Evolutionary conservation across 2,329 filamentous ascomycete species (phyloP).

Genomic region (Calonectria multiphialidica): DNA sequence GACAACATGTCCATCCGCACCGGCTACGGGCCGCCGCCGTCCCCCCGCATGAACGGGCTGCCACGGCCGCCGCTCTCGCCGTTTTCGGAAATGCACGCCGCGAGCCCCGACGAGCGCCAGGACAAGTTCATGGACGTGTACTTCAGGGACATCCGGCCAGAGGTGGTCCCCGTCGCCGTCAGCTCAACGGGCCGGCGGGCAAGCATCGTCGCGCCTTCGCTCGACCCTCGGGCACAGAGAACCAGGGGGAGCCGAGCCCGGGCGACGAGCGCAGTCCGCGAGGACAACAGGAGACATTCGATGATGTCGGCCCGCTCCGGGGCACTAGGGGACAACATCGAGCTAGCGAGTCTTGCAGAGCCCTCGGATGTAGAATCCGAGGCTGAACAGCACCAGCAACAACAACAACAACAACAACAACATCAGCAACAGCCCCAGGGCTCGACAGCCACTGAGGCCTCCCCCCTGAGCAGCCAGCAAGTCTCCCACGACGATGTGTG

Average conservation of each 20-base stretch:
- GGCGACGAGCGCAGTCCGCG: constrained; percentile 35
- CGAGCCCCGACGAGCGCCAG: constrained; percentile 62
- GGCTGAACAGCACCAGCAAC: constrained; percentile 14
- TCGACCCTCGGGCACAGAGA: constrained; percentile 37
- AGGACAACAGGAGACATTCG: constrained; percentile 15
- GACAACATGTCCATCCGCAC: constrained; percentile 39
- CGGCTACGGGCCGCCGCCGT: constrained; percentile 27
- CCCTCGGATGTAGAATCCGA: constrained; percentile 22
- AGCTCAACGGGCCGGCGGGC: constrained; percentile 42
- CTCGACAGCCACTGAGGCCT: background rate
- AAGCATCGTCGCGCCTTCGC: constrained; percentile 39
- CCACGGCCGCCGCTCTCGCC: constrained; percentile 31
- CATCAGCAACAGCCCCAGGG: background rate
- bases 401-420: too few relatives aligned
- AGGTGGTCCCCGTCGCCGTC: constrained; percentile 52
- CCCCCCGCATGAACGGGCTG: background rate
- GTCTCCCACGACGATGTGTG: constrained; percentile 60
- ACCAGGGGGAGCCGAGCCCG: constrained; percentile 37
- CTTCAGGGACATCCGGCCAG: constrained; percentile 57
- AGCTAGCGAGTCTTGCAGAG: background rate
- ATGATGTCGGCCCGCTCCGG: constrained; percentile 6
- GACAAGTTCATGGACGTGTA: constrained; percentile 65
- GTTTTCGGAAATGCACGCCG: constrained; percentile 61
- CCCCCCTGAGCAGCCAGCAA: constrained; percentile 37
- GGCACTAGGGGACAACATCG: background rate